Evolutionary conservation across 805 yeast species (phyloP).

Genomic region (Candida ovalis): DNA sequence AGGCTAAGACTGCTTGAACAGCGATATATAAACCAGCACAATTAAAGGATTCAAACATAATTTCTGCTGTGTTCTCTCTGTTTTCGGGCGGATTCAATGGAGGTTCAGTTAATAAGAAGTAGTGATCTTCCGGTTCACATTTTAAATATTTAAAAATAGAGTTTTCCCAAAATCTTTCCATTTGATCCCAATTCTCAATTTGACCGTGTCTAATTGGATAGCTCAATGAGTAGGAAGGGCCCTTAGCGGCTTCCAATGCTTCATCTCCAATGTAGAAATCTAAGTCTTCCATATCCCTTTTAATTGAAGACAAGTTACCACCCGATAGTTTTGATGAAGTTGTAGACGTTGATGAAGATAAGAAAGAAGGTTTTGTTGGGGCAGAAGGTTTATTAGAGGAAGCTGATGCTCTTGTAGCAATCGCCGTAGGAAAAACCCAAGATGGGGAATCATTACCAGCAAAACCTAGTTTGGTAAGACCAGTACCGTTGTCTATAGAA

Average conservation of each 20-base stretch:
- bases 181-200: slow-evolving; percentile 98
- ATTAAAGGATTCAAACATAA: slow-evolving; percentile 97
- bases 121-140: slow-evolving; percentile 99
- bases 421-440: slow-evolving; percentile 95
- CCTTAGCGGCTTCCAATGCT: slow-evolving; percentile 86
- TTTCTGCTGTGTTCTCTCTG: slow-evolving; percentile 97
- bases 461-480: slow-evolving; percentile 93
- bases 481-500: slow-evolving; percentile 78
- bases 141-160: slow-evolving; percentile 93
- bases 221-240: slow-evolving; percentile 79
- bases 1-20: slow-evolving; percentile 96
- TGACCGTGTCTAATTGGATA: slow-evolving; percentile 98
- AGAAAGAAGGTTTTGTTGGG: slow-evolving; percentile 45
- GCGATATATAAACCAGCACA: slow-evolving; percentile 99
- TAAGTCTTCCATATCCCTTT: slow-evolving; percentile 89
- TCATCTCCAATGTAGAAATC: slow-evolving; percentile 96
- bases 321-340: slow-evolving; percentile 26
- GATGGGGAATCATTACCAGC: slow-evolving; percentile 99
- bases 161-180: slow-evolving; percentile 99
- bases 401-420: slow-evolving; percentile 64
- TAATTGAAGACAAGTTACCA: slow-evolving; percentile 48
- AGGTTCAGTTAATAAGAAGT: slow-evolving; percentile 93
- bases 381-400: slow-evolving; percentile 38
- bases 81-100: slow-evolving; percentile 99
- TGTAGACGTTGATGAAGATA: slow-evolving; percentile 28